A percentile compares a stretch with the other conserved stretches of the same genome.
Evolutionary conservation across 352 stramenopile species (phyloP).

Genomic region (Pythium monospermum): DNA sequence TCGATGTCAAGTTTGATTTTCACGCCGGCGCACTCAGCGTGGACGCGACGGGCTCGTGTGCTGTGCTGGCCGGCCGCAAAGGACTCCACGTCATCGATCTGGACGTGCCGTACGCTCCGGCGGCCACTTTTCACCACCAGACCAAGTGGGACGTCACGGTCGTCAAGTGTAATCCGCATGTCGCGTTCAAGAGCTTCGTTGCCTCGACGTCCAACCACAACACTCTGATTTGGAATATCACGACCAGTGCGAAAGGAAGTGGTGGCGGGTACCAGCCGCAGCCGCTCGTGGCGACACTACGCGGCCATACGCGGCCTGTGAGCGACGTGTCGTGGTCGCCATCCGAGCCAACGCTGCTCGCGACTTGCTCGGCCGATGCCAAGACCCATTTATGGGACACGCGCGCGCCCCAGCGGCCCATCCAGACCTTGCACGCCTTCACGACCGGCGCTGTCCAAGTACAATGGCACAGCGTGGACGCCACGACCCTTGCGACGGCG

Average conservation of each 20-base stretch:
- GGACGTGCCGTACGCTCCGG: conserved; percentile 51
- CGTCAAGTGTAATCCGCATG: conserved; percentile 74
- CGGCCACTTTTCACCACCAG: conserved; percentile 65
- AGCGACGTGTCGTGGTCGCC: conserved; percentile 77
- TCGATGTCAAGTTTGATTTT: conserved; percentile 57
- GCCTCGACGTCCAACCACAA: conserved; percentile 79
- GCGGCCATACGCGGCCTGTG: conserved; percentile 67
- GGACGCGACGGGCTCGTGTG: conserved; percentile 61
- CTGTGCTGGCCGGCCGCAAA: conserved; percentile 58
- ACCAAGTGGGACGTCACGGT: conserved; percentile 79
- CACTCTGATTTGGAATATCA: conserved; percentile 78
- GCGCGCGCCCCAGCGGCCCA: conserved; percentile 57
- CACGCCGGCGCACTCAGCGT: conserved; percentile 67
- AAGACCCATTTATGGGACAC: conserved; percentile 83
- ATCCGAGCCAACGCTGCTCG: conserved; percentile 62
- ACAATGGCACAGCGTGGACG: conserved; percentile 73
- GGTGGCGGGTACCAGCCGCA: no score
- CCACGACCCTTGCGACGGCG: conserved; percentile 62
- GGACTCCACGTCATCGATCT: conserved; percentile 73
- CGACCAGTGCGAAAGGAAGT: conserved; percentile 11
- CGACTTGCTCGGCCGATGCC: conserved; percentile 71
- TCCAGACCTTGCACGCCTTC: conserved; percentile 66
- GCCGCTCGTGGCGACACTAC: conserved; percentile 66
- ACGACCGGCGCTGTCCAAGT: conserved; percentile 65
- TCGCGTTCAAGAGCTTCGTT: conserved; percentile 56